phyloP scores from a whole-genome alignment of 805 yeast genomes.

The Pichia membranifaciens region DNA sequence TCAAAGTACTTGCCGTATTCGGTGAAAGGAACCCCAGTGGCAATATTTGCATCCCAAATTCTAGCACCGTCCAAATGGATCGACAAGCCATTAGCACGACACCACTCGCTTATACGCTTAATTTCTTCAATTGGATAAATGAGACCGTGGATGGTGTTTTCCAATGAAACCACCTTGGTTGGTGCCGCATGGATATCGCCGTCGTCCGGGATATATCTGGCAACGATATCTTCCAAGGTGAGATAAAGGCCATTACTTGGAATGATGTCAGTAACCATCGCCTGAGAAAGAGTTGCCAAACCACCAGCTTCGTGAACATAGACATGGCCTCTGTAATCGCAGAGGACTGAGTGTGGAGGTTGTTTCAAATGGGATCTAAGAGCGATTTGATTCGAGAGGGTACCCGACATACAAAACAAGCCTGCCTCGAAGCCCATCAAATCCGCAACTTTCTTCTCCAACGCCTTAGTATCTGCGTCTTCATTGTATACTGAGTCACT shows the following conservation, averaged over 20 bases:
- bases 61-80: conserved; percentile 96
- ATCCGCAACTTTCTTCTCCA: conserved; percentile 60
- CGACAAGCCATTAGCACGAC: conserved; percentile 49
- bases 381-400: conserved; percentile 84
- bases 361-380: conserved; percentile 67
- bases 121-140: conserved; percentile 78
- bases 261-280: conserved; percentile 79
- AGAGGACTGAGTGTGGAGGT: conserved; percentile 81
- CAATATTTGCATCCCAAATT: conserved; percentile 83
- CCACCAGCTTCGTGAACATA: conserved; percentile 89
- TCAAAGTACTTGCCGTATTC: conserved; percentile 78
- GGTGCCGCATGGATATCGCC: conserved; percentile 88
- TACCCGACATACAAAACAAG: conserved; percentile 81
- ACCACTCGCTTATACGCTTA: conserved; percentile 62
- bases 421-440: conserved; percentile 79
- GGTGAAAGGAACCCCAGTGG: conserved; percentile 57
- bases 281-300: conserved; percentile 79
- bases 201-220: conserved; percentile 59
- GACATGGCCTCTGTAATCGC: conserved; percentile 84
- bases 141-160: conserved; percentile 83
- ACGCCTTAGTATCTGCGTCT: conserved; percentile 59
- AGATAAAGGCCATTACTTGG: conserved; percentile 73
- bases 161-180: conserved; percentile 76
- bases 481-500: conserved; percentile 92
- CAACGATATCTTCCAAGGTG: conserved; percentile 72